Conservation (phyloP, 2,329 filamentous ascomycete genomes). For the Incumbomyces lentus region DNA sequence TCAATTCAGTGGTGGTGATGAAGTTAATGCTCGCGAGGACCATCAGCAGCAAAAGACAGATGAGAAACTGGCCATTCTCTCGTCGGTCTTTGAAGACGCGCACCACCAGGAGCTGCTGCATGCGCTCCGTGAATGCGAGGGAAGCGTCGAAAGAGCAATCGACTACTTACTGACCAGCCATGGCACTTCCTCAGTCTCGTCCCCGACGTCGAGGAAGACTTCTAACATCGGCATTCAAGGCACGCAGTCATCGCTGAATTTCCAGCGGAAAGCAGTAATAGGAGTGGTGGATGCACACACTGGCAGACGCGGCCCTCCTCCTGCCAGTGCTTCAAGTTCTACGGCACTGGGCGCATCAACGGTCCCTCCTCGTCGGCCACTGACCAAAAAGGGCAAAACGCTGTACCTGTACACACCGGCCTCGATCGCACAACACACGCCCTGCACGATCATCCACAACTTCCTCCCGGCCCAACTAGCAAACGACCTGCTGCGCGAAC, state of each 20-base stretch:
- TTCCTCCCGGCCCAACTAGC: conserved; percentile 67
- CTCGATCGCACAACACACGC: conserved; percentile 73
- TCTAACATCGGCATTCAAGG: background rate
- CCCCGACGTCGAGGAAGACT: conserved; percentile 25
- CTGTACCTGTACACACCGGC: conserved; percentile 72
- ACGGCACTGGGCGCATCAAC: conserved; percentile 20
- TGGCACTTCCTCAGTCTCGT: conserved; percentile 39
- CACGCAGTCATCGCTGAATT: conserved; percentile 28
- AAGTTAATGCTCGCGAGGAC: background rate
- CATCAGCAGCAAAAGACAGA: conserved; percentile 73
- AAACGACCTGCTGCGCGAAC: conserved; percentile 61
- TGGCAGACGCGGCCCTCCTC: conserved; percentile 31
- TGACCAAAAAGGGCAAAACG: conserved; percentile 70
- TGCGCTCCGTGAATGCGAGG: conserved; percentile 64
- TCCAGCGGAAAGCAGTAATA: background rate
- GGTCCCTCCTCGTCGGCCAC: conserved; percentile 22
- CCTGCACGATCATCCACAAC: conserved; percentile 86
- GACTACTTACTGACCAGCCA: conserved; percentile 38
- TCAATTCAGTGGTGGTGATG: background rate
- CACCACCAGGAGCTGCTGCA: conserved; percentile 64
- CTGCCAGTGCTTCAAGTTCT: conserved; percentile 2
- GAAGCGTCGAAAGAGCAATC: conserved; percentile 59
- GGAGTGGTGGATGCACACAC: too few species aligned
- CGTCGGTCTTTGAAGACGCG: conserved; percentile 60
- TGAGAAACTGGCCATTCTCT: conserved; percentile 72